phyloP scores from a whole-genome alignment of 169 alveolate species.

The Eimeria maxima region DNA sequence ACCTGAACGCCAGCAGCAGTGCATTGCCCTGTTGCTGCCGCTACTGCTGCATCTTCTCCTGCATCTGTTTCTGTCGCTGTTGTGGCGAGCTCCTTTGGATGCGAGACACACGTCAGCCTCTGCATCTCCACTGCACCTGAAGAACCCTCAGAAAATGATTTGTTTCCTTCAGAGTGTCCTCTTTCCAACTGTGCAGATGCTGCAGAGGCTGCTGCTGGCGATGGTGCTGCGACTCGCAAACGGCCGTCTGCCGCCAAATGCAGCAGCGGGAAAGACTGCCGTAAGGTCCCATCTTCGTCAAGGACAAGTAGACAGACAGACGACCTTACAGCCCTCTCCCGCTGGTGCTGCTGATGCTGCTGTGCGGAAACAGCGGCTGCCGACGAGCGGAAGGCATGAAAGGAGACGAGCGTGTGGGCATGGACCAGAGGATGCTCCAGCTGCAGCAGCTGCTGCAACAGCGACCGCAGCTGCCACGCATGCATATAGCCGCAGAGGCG shows the following conservation, averaged over 20 bases:
- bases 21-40: conserved; percentile 35
- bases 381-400: conserved; percentile 28
- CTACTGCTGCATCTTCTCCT: background rate
- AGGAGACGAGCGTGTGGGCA: conserved; percentile 76
- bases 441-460: conserved; percentile 75
- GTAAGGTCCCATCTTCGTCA: background rate
- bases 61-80: conserved; percentile 25
- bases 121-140: conserved; percentile 4
- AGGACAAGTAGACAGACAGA: conserved; percentile 36
- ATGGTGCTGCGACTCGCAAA: background rate
- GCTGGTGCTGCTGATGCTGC: conserved; percentile 39
- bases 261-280: conserved; percentile 46
- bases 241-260: conserved; percentile 49
- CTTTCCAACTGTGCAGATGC: background rate
- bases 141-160: background rate
- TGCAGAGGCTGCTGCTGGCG: background rate
- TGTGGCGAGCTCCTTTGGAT: conserved; percentile 4
- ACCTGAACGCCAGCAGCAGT: conserved; percentile 46
- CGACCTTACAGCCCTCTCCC: conserved; percentile 27
- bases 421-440: conserved; percentile 71
- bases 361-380: background rate
- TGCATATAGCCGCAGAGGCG: conserved; percentile 59
- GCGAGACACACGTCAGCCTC: conserved; percentile 29
- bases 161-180: conserved; percentile 10
- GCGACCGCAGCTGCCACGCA: conserved; percentile 58